Evolutionary conservation across 495 filamentous ascomycete genomes (phyloP), one percentile per base, ranked within the genome.

Genomic region (Xylaria scruposa): DNA sequence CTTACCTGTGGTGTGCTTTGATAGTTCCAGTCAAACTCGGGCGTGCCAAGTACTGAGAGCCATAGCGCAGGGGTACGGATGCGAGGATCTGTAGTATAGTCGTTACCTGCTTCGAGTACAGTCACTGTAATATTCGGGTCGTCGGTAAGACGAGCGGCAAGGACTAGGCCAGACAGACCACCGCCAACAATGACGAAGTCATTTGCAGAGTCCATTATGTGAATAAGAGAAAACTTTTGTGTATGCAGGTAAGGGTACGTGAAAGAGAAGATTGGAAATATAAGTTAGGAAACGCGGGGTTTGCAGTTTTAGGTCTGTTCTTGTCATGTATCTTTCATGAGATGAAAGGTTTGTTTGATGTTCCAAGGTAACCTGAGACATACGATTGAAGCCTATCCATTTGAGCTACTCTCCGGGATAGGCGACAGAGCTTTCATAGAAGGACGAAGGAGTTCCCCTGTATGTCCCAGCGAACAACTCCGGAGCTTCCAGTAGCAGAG

Each of bases 141-240:
- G 64, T 88, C 87, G 0, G 87, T 86, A 3, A 91, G 82, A 0
- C 87, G 80, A 68, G 83, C 83, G 4, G 89, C 88, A 1, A 90
- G 77, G 4, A 81, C 84, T n/a, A 90, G 80, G 7, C 88, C 88
- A 33, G 84, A 81, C 1, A 87, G 88, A 9, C 87, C 87, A 53
- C 87, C 87, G 33, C 88, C 88, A 12, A 88, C 76, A 19, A 90
- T 75, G 15, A 97, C 80, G 82, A 92, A 95, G 83, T 97, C 93
- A 0, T 47, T 47, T 7, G 7, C n/a, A n/a, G 46, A 47, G 46
- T 47, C 46, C 46, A 47, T 47, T 47, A 19, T 7, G 46, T 4
- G 46, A 47, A 47, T 47, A 47, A 19, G 46, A 19, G 17, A 47
- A n/a, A n/a, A n/a, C 46, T 47, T 47, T 5, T n/a, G 46, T n/a